Conservation (phyloP, 164 flowering plant species). For the Malania oleifera region DNA sequence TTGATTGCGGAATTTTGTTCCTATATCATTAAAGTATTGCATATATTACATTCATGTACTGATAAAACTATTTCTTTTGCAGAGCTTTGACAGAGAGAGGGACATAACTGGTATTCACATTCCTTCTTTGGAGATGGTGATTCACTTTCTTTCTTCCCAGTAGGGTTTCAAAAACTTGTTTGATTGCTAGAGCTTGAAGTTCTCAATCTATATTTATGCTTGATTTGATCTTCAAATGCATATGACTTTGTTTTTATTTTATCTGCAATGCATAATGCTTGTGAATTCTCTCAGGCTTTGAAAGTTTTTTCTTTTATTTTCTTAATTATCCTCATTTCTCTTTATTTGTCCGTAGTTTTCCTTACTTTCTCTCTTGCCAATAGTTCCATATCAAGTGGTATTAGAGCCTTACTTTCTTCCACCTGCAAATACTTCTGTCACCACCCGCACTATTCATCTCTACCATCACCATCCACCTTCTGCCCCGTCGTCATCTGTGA, state of each 20-base stretch:
- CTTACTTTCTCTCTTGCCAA: no score
- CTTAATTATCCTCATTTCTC: background rate
- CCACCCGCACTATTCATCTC: no score
- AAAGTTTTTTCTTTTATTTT: background rate
- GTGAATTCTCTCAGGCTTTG: background rate
- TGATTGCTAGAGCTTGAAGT: background rate
- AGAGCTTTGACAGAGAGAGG: slow-evolving; percentile 80
- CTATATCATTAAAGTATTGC: background rate
- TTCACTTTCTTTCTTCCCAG: slow-evolving; percentile 38
- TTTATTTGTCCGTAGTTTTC: no score
- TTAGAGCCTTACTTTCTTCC: no score
- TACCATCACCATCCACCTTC: no score
- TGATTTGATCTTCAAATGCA: background rate
- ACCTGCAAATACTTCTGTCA: no score
- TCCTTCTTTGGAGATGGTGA: slow-evolving; percentile 87
- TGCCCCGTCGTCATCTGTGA: no score
- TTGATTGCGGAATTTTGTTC: background rate
- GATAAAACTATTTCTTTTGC: slow-evolving; percentile 15
- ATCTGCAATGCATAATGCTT: no score
- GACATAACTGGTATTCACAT: slow-evolving; percentile 56
- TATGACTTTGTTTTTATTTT: background rate
- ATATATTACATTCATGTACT: slow-evolving; percentile 1
- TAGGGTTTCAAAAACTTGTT: slow-evolving; percentile 19
- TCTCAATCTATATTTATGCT: background rate
- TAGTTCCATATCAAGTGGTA: no score